Conservation (phyloP, 164 flowering plant species). For the Aristolochia contorta region DNA sequence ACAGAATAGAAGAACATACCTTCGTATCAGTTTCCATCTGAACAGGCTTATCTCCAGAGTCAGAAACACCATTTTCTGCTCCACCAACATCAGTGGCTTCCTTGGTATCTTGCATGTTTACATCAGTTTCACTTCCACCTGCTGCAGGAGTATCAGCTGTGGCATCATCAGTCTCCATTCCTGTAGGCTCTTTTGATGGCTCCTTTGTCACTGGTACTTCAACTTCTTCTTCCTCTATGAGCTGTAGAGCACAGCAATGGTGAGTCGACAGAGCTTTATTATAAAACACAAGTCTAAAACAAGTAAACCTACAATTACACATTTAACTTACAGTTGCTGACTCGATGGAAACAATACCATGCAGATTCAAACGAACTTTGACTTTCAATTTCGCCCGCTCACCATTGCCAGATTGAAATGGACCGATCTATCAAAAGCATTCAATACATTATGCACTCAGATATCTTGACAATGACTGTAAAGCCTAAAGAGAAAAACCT, state of each 20-base stretch:
- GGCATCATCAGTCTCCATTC: constrained; percentile 78
- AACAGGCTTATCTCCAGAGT: constrained; percentile 58
- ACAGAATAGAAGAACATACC: constrained; percentile 20
- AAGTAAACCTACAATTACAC: neutral
- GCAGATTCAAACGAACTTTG: constrained; percentile 70
- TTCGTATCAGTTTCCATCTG: constrained; percentile 85
- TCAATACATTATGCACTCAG: neutral
- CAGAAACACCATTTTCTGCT: constrained; percentile 64
- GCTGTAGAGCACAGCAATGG: constrained; percentile 23
- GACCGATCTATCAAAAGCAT: constrained; percentile 39
- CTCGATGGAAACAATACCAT: constrained; percentile 81
- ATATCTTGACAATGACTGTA: no score
- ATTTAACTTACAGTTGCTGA: constrained; percentile 76
- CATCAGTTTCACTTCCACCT: constrained; percentile 38
- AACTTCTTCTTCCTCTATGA: constrained; percentile 80
- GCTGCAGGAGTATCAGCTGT: constrained; percentile 31
- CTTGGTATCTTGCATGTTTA: constrained; percentile 71
- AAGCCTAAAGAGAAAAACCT: no score
- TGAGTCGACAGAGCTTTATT: neutral
- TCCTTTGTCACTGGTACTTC: constrained; percentile 54
- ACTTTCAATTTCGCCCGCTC: constrained; percentile 76
- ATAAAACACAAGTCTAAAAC: neutral
- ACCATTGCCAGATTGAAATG: constrained; percentile 64
- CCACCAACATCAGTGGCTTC: constrained; percentile 28
- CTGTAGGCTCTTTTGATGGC: constrained; percentile 38